These are phyloP conservation scores for Blastocystis sp. DNA, from an alignment of 352 stramenopile species.

Conservation along the genomic window DNA sequence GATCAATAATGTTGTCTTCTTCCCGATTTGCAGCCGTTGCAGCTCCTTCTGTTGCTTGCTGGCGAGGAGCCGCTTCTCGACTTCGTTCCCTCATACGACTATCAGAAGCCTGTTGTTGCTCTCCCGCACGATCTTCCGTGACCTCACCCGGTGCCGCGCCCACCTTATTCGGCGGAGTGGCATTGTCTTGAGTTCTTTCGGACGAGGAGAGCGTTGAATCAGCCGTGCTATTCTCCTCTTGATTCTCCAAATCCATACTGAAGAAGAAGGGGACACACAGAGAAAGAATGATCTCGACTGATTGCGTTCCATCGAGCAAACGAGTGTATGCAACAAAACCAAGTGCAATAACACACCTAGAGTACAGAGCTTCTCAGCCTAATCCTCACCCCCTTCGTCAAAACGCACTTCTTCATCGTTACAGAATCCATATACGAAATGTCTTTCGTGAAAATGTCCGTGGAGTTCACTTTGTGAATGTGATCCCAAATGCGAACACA, in stretches of 20 bases:
- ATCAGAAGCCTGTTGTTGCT: too few relatives aligned
- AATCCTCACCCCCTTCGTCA: neutral
- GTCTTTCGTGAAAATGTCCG: constrained; percentile 25
- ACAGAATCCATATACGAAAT: constrained; percentile 8
- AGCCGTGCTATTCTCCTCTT: too few relatives aligned
- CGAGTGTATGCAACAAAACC: too few relatives aligned
- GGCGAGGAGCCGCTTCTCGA: neutral
- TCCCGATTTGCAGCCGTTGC: neutral
- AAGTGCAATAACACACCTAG: neutral
- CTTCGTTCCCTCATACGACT: neutral
- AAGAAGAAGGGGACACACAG: too few relatives aligned
- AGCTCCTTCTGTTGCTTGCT: neutral
- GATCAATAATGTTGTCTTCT: neutral
- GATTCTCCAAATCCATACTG: too few relatives aligned
- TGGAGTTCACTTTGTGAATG: neutral
- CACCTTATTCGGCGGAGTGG: too few relatives aligned
- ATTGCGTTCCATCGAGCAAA: too few relatives aligned
- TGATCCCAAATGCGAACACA: constrained; percentile 43
- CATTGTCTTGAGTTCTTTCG: too few relatives aligned
- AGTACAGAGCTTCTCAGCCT: neutral
- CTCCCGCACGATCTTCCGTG: too few relatives aligned
- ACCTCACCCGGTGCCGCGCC: too few relatives aligned
- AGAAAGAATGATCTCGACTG: too few relatives aligned
- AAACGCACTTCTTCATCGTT: neutral
- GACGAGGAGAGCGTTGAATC: too few relatives aligned